Evolutionary conservation across 1,284 basidiomycete species (phyloP).

Genomic region (Agaricales sp.): DNA sequence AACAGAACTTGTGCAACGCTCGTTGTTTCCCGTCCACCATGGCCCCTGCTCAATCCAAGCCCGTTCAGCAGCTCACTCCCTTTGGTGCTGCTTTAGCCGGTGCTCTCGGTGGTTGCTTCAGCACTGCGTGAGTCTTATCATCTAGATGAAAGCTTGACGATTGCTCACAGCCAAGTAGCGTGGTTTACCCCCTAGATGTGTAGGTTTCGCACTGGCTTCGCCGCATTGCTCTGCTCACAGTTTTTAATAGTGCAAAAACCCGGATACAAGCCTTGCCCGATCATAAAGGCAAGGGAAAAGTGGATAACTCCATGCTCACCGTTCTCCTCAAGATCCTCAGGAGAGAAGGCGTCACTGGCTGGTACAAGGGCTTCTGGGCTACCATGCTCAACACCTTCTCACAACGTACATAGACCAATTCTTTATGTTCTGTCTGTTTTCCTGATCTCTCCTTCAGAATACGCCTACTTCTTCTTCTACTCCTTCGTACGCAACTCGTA

Average conservation of each 20-base stretch:
- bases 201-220: slow-evolving; percentile 32
- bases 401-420: slow-evolving; percentile 62
- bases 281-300: slow-evolving; percentile 40
- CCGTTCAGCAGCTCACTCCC: slow-evolving; percentile 57
- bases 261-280: slow-evolving; percentile 74
- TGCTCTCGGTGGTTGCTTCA: slow-evolving; percentile 89
- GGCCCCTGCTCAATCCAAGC: neutral
- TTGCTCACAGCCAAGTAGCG: slow-evolving; percentile 30
- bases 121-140: slow-evolving; percentile 70
- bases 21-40: neutral
- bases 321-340: slow-evolving; percentile 65
- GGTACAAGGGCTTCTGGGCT: slow-evolving; percentile 93
- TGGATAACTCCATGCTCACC: slow-evolving; percentile 50
- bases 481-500: slow-evolving; percentile 82
- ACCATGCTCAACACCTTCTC: slow-evolving; percentile 98
- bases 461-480: slow-evolving; percentile 99
- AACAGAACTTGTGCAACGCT: too few species aligned
- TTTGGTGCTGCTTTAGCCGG: slow-evolving; percentile 92
- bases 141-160: neutral
- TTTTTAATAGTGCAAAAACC: slow-evolving; percentile 73
- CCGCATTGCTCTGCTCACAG: slow-evolving; percentile 6
- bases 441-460: slow-evolving; percentile 52
- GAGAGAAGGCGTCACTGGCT: slow-evolving; percentile 72
- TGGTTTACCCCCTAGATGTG: slow-evolving; percentile 94
- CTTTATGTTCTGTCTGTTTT: slow-evolving; percentile 2